Base-by-base conservation (phyloP, 805 yeast species). In the Cephaloascus albidus region DNA sequence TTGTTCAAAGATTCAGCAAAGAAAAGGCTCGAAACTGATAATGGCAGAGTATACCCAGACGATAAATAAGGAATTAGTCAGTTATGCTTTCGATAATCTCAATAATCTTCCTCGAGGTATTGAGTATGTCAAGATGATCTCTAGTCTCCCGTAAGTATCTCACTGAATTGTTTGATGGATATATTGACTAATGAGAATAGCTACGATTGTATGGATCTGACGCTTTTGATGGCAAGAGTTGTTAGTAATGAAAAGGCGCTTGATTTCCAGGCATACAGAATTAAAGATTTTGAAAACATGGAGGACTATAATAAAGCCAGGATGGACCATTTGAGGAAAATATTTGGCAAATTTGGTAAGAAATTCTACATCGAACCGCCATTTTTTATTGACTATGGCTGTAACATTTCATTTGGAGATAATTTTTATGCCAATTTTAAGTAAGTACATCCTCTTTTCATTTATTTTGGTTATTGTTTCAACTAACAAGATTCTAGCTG, bases 381-480 rank as follows among this genome's bases (percentile, higher is more conserved):
- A 4, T 70, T 76, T 48, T 61, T 45, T 43, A 74, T 78, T 33
- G 89, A 83, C 53, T 82, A 80, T 50, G 90, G 89, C 0, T 72
- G 63, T 54, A 83, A 82, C 55, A 60, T 72, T 30, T 54, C 52
- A 14, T 45, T 80, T 15, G 89, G 87, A 2, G 70, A 77, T 41
- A 54, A 60, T 20, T 74, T 78, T 53, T 82, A 77, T 50, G 65
- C 73, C 28, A 83, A 83, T 57, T 77, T 74, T 68, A 76, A 75
- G 42, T 40, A 58, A 15, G 52, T 58, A 1, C 10, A 35, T 18
- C 10, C 10, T 16, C 12, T 14, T 10, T 19, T 35, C 10, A 5
- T 17, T 32, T 35, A 18, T 14, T 14, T 12, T 6, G 12, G 14
- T 30, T n/a, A 10, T 33, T 4, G 12, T 3, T 17, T 30, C 20